These are phyloP conservation scores for Boletus coccyginus DNA, from an alignment of 768 basidiomycete genomes.

Conservation along the genomic window DNA sequence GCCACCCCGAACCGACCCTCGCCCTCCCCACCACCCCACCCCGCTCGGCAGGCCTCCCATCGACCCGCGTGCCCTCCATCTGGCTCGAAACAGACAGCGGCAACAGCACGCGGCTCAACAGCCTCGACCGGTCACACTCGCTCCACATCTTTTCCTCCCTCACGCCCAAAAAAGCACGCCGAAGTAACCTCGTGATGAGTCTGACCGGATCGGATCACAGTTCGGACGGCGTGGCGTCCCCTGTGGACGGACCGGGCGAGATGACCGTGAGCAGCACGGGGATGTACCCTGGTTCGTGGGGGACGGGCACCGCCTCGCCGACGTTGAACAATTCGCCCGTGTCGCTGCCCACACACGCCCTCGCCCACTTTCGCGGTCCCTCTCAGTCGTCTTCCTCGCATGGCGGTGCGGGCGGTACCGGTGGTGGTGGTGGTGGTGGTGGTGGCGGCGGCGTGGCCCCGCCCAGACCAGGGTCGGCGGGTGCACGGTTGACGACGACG, in stretches of 20 bases:
- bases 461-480: conserved; percentile 28
- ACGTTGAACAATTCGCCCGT: conserved; percentile 13
- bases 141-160: conserved; percentile 22
- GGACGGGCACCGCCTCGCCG: background rate
- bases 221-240: too few relatives aligned
- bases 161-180: conserved; percentile 3
- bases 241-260: too few relatives aligned
- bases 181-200: conserved; percentile 31
- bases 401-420: too few relatives aligned
- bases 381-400: background rate
- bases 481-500: conserved; percentile 19
- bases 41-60: conserved; percentile 20
- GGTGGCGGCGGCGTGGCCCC: too few relatives aligned
- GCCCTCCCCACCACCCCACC: conserved; percentile 22
- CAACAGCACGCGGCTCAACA: conserved; percentile 4
- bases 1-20: conserved; percentile 10
- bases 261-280: too few relatives aligned
- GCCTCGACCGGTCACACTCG: conserved; percentile 22
- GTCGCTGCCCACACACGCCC: conserved; percentile 11
- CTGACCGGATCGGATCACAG: conserved; percentile 8
- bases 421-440: too few relatives aligned
- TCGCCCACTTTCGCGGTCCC: background rate
- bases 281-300: too few relatives aligned
- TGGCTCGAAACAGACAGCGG: conserved; percentile 46
- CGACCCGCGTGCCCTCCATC: conserved; percentile 42